Evolutionary conservation across 495 filamentous ascomycete species (phyloP).

Genomic region (Staphylotrichum tortipilum): DNA sequence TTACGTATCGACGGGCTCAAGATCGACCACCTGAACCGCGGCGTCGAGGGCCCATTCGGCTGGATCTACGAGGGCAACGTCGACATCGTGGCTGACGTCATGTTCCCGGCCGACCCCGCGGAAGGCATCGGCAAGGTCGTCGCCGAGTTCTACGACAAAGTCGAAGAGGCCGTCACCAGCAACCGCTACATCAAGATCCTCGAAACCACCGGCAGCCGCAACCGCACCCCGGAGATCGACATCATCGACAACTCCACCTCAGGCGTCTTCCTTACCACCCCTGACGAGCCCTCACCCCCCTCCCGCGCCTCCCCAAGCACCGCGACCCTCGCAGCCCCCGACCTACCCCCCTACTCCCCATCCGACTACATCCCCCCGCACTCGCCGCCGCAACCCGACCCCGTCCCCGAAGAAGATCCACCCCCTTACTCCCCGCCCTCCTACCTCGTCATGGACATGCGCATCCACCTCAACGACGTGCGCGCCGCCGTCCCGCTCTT

Average conservation of each 20-base stretch:
- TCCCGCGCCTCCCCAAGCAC: neutral
- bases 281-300: neutral
- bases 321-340: neutral
- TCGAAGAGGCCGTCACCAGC: constrained; percentile 83
- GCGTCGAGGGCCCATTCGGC: constrained; percentile 87
- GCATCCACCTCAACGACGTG: constrained; percentile 85
- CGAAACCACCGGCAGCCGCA: constrained; percentile 23
- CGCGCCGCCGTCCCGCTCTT: constrained; percentile 87
- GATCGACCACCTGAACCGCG: constrained; percentile 92
- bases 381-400: neutral
- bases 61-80: constrained; percentile 97
- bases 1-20: constrained; percentile 86
- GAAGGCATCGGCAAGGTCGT: constrained; percentile 86
- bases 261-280: constrained; percentile 1
- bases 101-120: constrained; percentile 79
- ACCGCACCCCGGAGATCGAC: constrained; percentile 18
- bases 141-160: constrained; percentile 84
- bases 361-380: no score
- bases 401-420: constrained; percentile 29
- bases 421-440: constrained; percentile 64
- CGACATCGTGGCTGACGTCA: constrained; percentile 91
- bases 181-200: constrained; percentile 49
- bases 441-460: constrained; percentile 81
- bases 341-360: neutral
- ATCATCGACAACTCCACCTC: constrained; percentile 18